Percentiles rank a stretch among this genome's conserved stretches.
Conservation (phyloP, 352 stramenopile species). For the Thalassiosira livingstoniorum region DNA sequence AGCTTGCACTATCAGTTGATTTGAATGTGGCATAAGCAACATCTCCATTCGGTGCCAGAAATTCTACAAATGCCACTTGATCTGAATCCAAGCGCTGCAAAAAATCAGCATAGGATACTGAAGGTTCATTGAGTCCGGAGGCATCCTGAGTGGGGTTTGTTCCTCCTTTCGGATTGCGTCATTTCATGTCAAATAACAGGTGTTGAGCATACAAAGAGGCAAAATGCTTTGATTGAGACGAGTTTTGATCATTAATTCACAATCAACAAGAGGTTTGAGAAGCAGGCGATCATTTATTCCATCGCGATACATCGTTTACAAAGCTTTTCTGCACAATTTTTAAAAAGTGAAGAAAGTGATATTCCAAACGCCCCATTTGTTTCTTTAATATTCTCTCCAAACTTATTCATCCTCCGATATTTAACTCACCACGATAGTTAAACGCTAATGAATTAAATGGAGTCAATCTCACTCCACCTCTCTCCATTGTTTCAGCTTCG, state of each 20-base stretch:
- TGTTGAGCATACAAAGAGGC: too few relatives aligned
- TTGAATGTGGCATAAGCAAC: slow-evolving; percentile 79
- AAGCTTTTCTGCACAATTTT: too few relatives aligned
- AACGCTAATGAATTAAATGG: slow-evolving; percentile 82
- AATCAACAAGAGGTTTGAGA: too few relatives aligned
- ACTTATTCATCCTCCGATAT: too few relatives aligned
- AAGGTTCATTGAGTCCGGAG: slow-evolving; percentile 67
- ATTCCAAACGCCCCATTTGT: too few relatives aligned
- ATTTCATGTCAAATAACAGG: too few relatives aligned
- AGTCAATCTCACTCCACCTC: slow-evolving; percentile 52
- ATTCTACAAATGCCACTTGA: slow-evolving; percentile 81
- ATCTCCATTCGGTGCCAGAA: slow-evolving; percentile 79
- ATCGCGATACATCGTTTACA: too few relatives aligned
- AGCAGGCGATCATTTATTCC: too few relatives aligned
- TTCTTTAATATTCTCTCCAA: too few relatives aligned
- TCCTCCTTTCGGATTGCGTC: too few relatives aligned
- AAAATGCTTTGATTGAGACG: too few relatives aligned
- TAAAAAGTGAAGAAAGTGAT: too few relatives aligned
- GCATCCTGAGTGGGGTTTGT: slow-evolving; percentile 54
- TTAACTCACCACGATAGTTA: slow-evolving; percentile 70
- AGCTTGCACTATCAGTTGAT: slow-evolving; percentile 19
- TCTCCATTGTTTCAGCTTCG: slow-evolving; percentile 57
- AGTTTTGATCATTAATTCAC: not conserved
- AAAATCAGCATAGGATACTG: slow-evolving; percentile 76
- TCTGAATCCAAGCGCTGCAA: slow-evolving; percentile 61